phyloP scores from a whole-genome alignment of 805 yeast genomes.

The Wickerhamiella cacticola region DNA sequence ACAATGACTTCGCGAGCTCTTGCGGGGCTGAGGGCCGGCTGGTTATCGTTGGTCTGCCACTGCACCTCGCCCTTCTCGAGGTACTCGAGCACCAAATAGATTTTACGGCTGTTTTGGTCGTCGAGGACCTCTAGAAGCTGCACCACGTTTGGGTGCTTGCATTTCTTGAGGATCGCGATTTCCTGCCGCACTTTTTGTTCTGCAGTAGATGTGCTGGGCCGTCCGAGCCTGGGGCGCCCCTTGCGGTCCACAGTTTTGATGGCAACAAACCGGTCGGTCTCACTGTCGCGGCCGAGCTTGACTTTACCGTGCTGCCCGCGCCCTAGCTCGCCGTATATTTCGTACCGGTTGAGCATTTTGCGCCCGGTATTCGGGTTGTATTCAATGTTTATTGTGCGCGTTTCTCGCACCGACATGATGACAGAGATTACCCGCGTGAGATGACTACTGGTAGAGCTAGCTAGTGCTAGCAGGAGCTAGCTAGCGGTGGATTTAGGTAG shows the following conservation, averaged over 20 bases:
- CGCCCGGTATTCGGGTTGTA: constrained; percentile 79
- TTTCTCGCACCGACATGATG: constrained; percentile 53
- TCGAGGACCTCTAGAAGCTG: constrained; percentile 76
- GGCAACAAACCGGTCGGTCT: constrained; percentile 56
- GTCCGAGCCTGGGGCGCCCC: constrained; percentile 42
- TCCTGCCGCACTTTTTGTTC: constrained; percentile 74
- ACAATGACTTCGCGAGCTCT: constrained; percentile 63
- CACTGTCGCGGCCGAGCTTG: constrained; percentile 68
- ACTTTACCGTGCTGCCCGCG: constrained; percentile 99
- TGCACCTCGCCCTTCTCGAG: constrained; percentile 80
- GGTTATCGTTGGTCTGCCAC: constrained; percentile 52
- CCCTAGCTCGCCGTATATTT: constrained; percentile 76
- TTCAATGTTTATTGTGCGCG: constrained; percentile 64
- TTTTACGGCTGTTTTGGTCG: constrained; percentile 70
- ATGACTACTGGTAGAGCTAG: no score
- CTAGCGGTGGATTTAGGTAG: no score
- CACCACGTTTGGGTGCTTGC: constrained; percentile 88
- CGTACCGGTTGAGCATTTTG: constrained; percentile 78
- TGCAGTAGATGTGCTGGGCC: constrained; percentile 35
- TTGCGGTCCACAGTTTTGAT: constrained; percentile 82
- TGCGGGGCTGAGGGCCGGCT: constrained; percentile 55
- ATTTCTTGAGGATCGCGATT: constrained; percentile 85
- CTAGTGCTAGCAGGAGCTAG: no score
- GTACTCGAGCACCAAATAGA: constrained; percentile 81
- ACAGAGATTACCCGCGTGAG: no score